Percentiles rank a stretch among this genome's conserved stretches.
phyloP scores from a whole-genome alignment of 305 asterid genomes.

The Fraxinus sp. region DNA sequence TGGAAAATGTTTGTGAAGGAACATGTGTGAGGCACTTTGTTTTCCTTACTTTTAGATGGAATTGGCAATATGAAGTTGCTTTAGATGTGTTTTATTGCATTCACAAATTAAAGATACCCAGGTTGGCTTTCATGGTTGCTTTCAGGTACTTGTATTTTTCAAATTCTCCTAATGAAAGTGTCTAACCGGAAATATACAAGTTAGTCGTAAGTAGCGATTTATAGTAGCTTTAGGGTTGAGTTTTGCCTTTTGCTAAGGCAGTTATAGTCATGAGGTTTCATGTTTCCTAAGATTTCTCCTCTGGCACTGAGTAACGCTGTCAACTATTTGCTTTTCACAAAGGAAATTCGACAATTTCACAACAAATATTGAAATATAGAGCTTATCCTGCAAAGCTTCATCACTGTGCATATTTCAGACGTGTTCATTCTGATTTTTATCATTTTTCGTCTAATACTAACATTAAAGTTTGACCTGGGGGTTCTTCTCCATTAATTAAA shows the following conservation, averaged over 20 bases:
- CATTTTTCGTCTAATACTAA: not conserved
- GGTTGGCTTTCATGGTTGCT: slow-evolving; percentile 1
- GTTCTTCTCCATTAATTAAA: not conserved
- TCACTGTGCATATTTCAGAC: not conserved
- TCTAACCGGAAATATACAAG: not conserved
- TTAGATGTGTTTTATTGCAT: not conserved
- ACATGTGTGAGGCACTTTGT: not conserved
- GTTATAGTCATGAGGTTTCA: not conserved
- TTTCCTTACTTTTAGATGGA: not conserved
- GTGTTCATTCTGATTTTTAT: not conserved
- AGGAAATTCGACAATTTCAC: not conserved
- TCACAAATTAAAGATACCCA: not conserved
- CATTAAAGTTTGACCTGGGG: not conserved
- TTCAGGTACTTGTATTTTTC: slow-evolving; percentile 4
- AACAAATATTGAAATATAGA: not conserved
- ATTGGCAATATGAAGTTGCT: slow-evolving; percentile 8
- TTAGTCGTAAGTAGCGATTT: not conserved
- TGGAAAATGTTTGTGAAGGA: slow-evolving; percentile 1
- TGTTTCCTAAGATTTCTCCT: not conserved
- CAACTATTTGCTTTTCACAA: not conserved
- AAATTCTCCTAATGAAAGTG: slow-evolving; percentile 6
- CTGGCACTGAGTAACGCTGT: not conserved
- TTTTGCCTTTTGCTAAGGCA: not conserved
- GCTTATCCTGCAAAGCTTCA: not conserved
- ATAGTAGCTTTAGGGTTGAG: not conserved